Evolutionary conservation across 2,329 filamentous ascomycete species (phyloP).

Genomic region (Graphium sp.): DNA sequence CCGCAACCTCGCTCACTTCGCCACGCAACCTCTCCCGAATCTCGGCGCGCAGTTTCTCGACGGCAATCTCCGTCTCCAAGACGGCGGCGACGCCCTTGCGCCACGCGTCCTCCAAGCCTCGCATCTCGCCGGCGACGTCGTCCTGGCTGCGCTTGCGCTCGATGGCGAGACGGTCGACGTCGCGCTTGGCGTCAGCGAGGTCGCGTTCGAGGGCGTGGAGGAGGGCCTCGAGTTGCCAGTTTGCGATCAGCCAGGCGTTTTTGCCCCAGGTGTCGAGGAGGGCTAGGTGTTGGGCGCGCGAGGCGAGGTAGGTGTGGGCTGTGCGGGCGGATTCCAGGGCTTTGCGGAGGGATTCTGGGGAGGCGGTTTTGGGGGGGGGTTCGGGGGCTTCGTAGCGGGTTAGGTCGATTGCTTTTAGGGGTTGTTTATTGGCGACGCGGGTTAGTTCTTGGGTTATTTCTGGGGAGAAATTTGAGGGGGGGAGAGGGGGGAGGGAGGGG

Average conservation of each 20-base stretch:
- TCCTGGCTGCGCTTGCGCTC: constrained; percentile 55
- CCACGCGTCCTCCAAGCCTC: constrained; percentile 63
- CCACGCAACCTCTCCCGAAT: constrained; percentile 44
- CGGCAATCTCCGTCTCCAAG: constrained; percentile 75
- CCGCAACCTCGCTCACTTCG: background rate
- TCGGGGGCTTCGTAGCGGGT: constrained; percentile 69
- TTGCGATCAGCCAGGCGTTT: constrained; percentile 82
- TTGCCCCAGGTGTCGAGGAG: constrained; percentile 72
- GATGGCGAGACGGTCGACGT: constrained; percentile 59
- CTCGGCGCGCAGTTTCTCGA: constrained; percentile 51
- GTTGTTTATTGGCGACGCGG: constrained; percentile 41
- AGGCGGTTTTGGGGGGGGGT: constrained; percentile 15
- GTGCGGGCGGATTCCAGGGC: constrained; percentile 39
- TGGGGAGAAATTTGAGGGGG: constrained; percentile 39
- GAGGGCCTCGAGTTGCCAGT: constrained; percentile 62
- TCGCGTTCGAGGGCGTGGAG: constrained; percentile 52
- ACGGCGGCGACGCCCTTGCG: constrained; percentile 60
- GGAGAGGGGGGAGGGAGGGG: constrained; percentile 33
- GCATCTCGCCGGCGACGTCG: constrained; percentile 54
- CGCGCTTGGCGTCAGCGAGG: constrained; percentile 46
- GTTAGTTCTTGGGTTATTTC: constrained; percentile 51
- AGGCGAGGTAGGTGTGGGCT: constrained; percentile 30
- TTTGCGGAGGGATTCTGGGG: constrained; percentile 28
- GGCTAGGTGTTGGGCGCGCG: constrained; percentile 39
- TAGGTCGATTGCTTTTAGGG: constrained; percentile 52